phyloP scores from a whole-genome alignment of 1,139 yeast genomes.

The Kurtzmaniella quercitrusa region DNA sequence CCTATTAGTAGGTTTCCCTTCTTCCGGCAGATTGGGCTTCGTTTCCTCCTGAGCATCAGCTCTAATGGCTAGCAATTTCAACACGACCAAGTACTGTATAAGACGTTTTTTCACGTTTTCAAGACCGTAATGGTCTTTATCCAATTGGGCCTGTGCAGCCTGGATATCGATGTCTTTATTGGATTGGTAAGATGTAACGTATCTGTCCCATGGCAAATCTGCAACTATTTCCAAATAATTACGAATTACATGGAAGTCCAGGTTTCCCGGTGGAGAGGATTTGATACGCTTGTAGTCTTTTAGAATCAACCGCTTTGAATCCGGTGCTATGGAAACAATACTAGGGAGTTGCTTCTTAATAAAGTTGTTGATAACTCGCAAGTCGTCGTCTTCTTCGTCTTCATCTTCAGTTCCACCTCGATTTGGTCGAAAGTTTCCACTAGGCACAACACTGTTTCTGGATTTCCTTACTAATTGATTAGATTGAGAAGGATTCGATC shows the following conservation, averaged over 20 bases:
- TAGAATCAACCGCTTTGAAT: slow-evolving; percentile 54
- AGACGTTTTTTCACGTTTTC: slow-evolving; percentile 77
- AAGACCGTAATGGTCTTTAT: slow-evolving; percentile 82
- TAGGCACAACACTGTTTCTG: not conserved
- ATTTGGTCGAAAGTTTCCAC: not conserved
- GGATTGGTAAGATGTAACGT: slow-evolving; percentile 33
- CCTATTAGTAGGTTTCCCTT: slow-evolving; percentile 6
- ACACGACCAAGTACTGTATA: slow-evolving; percentile 75
- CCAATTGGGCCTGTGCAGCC: slow-evolving; percentile 57
- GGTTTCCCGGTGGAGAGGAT: slow-evolving; percentile 61
- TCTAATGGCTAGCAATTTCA: slow-evolving; percentile 54
- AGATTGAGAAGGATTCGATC: slow-evolving; percentile 5
- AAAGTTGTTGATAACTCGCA: slow-evolving; percentile 41
- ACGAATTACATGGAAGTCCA: slow-evolving; percentile 71
- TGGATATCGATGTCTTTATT: slow-evolving; percentile 48
- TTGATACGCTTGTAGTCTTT: slow-evolving; percentile 64
- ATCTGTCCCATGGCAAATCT: slow-evolving; percentile 62
- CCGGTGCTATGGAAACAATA: slow-evolving; percentile 34
- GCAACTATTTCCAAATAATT: slow-evolving; percentile 68
- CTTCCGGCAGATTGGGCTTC: slow-evolving; percentile 8
- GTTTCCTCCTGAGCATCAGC: slow-evolving; percentile 27
- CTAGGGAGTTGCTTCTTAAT: slow-evolving; percentile 44
- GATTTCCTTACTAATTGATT: slow-evolving; percentile 8
- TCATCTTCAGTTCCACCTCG: slow-evolving; percentile 24
- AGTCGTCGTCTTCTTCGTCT: slow-evolving; percentile 41